Conservation (phyloP, 148 eudicot genomes). For the Silene latifolia region DNA sequence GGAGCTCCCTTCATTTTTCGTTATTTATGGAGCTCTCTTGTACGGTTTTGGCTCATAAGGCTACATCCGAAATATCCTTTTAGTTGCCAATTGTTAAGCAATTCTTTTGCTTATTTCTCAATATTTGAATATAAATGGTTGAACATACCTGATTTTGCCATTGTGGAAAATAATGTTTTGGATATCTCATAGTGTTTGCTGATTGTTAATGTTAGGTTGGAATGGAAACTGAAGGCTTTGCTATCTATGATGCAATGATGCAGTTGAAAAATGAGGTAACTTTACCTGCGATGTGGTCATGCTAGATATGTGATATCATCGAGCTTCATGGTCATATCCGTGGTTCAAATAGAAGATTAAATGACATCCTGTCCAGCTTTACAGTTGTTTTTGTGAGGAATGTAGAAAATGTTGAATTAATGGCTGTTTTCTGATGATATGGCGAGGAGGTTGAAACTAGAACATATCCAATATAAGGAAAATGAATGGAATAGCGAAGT, state of each 20-base stretch:
- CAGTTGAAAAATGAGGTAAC: slow-evolving; percentile 68
- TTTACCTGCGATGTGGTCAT: not conserved
- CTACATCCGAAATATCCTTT: not conserved
- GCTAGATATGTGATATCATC: slow-evolving; percentile 4
- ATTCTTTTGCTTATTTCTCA: not conserved
- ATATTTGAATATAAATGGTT: not conserved
- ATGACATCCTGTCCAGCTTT: not conserved
- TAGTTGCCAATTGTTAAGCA: not conserved
- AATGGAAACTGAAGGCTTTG: slow-evolving; percentile 89
- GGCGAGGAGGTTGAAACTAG: not conserved
- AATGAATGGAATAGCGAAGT: not conserved
- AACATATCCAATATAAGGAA: not conserved
- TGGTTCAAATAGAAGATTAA: not conserved
- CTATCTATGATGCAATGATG: slow-evolving; percentile 91
- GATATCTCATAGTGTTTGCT: not conserved
- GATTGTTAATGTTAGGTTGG: slow-evolving; percentile 52
- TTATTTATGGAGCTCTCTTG: not conserved
- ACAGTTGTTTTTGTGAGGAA: not conserved
- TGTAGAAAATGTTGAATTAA: not conserved
- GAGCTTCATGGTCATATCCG: slow-evolving; percentile 9
- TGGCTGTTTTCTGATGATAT: not conserved
- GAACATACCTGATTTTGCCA: not conserved
- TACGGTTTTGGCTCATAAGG: not conserved
- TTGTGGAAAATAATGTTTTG: not conserved
- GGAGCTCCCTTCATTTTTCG: not conserved